A percentile compares a stretch with the other conserved stretches of the same genome.
Conservation (phyloP, 345 rosid species). For the Acer negundo region DNA sequence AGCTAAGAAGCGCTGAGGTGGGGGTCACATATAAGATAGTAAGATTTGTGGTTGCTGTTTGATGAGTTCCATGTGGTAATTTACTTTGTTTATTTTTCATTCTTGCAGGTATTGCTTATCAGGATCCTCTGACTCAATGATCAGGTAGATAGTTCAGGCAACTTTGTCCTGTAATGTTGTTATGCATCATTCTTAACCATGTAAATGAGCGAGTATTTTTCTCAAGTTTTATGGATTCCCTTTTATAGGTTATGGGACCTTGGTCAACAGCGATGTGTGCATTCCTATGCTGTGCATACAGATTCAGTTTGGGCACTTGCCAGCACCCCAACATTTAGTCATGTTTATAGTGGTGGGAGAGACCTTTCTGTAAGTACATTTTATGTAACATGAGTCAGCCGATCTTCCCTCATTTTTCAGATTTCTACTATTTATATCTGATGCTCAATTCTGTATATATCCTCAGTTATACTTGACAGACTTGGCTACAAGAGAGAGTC, state of each 20-base stretch:
- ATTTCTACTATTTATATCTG: conserved; percentile 5
- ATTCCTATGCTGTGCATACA: conserved; percentile 99
- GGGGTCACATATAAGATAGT: background rate
- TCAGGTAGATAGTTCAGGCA: conserved; percentile 59
- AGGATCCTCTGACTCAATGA: conserved; percentile 99
- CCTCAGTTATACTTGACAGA: conserved; percentile 95
- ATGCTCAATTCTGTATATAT: conserved; percentile 26
- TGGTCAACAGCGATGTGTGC: conserved; percentile 98
- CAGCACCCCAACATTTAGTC: conserved; percentile 87
- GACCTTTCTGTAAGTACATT: conserved; percentile 84
- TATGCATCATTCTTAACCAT: conserved; percentile 13
- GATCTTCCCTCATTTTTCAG: conserved; percentile 10
- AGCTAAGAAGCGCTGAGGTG: background rate
- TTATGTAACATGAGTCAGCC: background rate
- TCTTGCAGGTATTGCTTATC: conserved; percentile 90
- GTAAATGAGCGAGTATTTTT: conserved; percentile 17
- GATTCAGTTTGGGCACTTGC: conserved; percentile 99
- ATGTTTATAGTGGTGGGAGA: conserved; percentile 99
- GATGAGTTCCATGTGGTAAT: conserved; percentile 10
- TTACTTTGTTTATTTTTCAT: conserved; percentile 18
- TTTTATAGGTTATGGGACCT: conserved; percentile 91
- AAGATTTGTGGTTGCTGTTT: background rate
- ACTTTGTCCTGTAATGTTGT: conserved; percentile 4
- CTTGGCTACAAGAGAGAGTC: conserved; percentile 87
- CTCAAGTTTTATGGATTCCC: conserved; percentile 29